Evolutionary conservation across 1,284 basidiomycete species (phyloP).

Genomic region (Omphalotus olearius): DNA sequence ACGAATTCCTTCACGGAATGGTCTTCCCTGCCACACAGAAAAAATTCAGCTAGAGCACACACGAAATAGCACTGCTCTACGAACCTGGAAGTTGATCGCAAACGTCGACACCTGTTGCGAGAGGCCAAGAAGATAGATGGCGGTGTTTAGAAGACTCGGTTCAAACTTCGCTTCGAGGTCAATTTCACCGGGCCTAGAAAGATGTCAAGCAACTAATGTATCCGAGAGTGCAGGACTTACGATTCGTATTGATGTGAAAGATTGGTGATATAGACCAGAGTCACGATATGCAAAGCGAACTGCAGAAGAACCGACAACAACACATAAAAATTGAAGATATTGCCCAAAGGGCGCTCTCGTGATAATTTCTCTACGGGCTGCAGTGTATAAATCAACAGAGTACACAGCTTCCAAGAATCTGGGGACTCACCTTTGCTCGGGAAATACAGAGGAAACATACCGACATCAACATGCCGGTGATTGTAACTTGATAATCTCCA

Average conservation of each 20-base stretch:
- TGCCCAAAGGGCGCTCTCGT: conserved; percentile 84
- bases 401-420: not conserved
- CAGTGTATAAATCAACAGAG: not conserved
- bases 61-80: conserved; percentile 6
- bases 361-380: conserved; percentile 91
- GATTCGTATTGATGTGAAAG: conserved; percentile 75
- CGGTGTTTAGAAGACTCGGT: conserved; percentile 89
- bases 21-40: conserved; percentile 60
- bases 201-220: conserved; percentile 9
- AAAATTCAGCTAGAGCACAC: not conserved
- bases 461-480: conserved; percentile 94
- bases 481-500: conserved; percentile 92
- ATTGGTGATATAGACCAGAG: conserved; percentile 88
- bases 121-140: conserved; percentile 89
- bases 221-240: conserved; percentile 42
- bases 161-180: conserved; percentile 95
- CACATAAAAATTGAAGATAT: conserved; percentile 96
- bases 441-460: conserved; percentile 97
- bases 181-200: conserved; percentile 65
- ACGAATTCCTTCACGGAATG: conserved; percentile 93
- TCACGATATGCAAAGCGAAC: conserved; percentile 86
- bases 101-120: conserved; percentile 97
- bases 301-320: conserved; percentile 86
- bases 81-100: conserved; percentile 86
- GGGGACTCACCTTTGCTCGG: conserved; percentile 76